A percentile compares a stretch with the other conserved stretches of the same genome.
Conservation (phyloP, 768 basidiomycete species). For the Cystofilobasidium bisporidii region DNA sequence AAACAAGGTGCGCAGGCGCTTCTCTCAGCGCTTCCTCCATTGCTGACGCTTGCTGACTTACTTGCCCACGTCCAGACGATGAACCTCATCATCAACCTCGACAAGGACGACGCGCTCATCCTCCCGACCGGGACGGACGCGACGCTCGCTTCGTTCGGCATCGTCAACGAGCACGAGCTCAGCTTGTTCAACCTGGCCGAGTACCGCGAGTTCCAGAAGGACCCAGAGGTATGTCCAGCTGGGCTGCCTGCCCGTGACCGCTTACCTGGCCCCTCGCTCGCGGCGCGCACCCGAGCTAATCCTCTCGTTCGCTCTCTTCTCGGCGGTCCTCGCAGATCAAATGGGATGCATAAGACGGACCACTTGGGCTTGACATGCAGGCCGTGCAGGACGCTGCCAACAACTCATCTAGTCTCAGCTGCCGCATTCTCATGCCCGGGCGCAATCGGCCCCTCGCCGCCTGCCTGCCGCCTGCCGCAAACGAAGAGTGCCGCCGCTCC, state of each 20-base stretch:
- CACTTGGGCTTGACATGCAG: no score
- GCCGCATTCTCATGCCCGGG: no score
- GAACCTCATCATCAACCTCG: slow-evolving; percentile 95
- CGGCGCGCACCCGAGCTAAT: neutral
- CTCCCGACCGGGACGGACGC: slow-evolving; percentile 53
- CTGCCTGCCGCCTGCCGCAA: no score
- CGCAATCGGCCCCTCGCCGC: no score
- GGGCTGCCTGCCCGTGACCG: neutral
- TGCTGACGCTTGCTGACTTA: neutral
- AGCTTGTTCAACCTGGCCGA: slow-evolving; percentile 73
- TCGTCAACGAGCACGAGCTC: slow-evolving; percentile 92
- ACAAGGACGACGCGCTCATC: slow-evolving; percentile 84
- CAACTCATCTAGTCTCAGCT: no score
- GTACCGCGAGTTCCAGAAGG: slow-evolving; percentile 69
- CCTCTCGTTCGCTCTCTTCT: no score
- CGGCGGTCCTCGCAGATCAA: no score
- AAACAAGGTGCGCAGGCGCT: slow-evolving; percentile 60
- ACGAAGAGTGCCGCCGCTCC: no score
- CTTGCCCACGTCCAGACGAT: slow-evolving; percentile 56
- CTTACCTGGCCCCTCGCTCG: slow-evolving; percentile 13
- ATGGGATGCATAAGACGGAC: slow-evolving; percentile 20
- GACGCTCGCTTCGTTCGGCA: slow-evolving; percentile 58
- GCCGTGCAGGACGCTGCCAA: no score
- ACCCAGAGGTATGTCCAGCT: slow-evolving; percentile 62
- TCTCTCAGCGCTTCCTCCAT: neutral